A percentile compares a stretch with the other conserved stretches of the same genome.
Evolutionary conservation across 1,284 basidiomycete genomes (phyloP).

Genomic region (Leccinum huronense): DNA sequence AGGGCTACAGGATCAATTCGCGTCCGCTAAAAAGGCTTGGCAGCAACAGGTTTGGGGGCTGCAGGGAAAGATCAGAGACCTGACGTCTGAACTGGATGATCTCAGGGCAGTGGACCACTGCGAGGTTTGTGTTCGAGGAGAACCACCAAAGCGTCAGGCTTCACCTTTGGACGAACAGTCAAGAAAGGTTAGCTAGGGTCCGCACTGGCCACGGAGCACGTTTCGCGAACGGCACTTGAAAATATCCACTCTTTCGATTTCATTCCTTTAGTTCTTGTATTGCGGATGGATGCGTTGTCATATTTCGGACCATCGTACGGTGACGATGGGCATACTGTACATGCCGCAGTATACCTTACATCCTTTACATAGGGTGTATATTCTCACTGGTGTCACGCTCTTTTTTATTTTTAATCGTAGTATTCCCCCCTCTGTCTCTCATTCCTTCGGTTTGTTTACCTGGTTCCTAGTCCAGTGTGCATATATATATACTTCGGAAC

Average conservation of each 20-base stretch:
- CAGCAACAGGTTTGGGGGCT: slow-evolving; percentile 72
- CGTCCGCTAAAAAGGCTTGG: slow-evolving; percentile 58
- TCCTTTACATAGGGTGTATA: slow-evolving; percentile 13
- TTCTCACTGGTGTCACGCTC: slow-evolving; percentile 5
- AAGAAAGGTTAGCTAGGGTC: slow-evolving; percentile 58
- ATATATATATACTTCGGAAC: slow-evolving; percentile 27
- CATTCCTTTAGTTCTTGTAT: slow-evolving; percentile 14
- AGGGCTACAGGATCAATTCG: slow-evolving; percentile 62
- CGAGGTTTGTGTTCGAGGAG: slow-evolving; percentile 58
- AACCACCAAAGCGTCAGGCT: slow-evolving; percentile 19
- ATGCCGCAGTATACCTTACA: slow-evolving; percentile 16
- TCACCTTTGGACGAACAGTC: slow-evolving; percentile 16
- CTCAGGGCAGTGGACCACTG: slow-evolving; percentile 50
- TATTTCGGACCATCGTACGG: slow-evolving; percentile 20
- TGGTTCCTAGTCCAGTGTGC: slow-evolving; percentile 26
- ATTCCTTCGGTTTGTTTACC: slow-evolving; percentile 31
- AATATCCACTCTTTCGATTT: slow-evolving; percentile 11
- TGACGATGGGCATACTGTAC: slow-evolving; percentile 17
- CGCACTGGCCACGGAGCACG: slow-evolving; percentile 61
- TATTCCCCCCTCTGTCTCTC: slow-evolving; percentile 7
- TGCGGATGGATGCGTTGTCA: slow-evolving; percentile 19
- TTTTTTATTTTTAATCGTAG: slow-evolving; percentile 27
- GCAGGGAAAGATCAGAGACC: slow-evolving; percentile 67
- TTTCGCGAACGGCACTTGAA: slow-evolving; percentile 53
- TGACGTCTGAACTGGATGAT: slow-evolving; percentile 64